A percentile compares a stretch with the other conserved stretches of the same genome.
phyloP scores from a whole-genome alignment of 148 eudicot species.

The Cornus kousa region DNA sequence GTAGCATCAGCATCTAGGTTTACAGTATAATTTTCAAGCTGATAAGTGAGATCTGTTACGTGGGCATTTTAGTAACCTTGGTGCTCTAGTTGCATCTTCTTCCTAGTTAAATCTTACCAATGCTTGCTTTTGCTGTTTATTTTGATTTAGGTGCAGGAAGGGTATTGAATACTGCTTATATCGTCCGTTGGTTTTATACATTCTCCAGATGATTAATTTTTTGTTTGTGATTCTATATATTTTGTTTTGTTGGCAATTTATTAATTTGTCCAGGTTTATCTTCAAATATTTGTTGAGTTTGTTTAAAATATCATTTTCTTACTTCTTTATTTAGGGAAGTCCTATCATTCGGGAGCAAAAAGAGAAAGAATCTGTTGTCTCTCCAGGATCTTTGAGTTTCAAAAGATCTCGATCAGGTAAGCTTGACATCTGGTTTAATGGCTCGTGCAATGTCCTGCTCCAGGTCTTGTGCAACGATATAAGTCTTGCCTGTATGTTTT shows the following conservation, averaged over 20 bases:
- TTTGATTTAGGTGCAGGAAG: slow-evolving; percentile 2
- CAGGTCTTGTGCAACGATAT: background rate
- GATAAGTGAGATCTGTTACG: background rate
- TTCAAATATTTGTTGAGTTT: background rate
- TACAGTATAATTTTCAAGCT: too few relatives aligned
- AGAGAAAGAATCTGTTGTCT: slow-evolving; percentile 9
- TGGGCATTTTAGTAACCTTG: background rate
- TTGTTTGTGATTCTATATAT: background rate
- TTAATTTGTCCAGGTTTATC: background rate
- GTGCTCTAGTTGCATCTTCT: background rate
- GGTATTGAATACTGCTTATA: background rate
- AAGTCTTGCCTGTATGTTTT: background rate
- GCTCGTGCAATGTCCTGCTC: background rate
- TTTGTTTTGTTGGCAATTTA: background rate
- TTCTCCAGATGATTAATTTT: background rate
- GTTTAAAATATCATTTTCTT: background rate
- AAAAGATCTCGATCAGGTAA: slow-evolving; percentile 54
- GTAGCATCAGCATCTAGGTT: too few relatives aligned
- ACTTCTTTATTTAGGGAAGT: slow-evolving; percentile 22
- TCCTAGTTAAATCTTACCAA: background rate
- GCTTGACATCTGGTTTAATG: background rate
- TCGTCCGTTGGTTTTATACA: background rate
- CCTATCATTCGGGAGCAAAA: slow-evolving; percentile 14
- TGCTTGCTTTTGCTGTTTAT: background rate
- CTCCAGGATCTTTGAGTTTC: slow-evolving; percentile 28